Evolutionary conservation across 495 filamentous ascomycete species (phyloP), one percentile per base, ranked within the genome.

Genomic region (Cenococcum geophilum): DNA sequence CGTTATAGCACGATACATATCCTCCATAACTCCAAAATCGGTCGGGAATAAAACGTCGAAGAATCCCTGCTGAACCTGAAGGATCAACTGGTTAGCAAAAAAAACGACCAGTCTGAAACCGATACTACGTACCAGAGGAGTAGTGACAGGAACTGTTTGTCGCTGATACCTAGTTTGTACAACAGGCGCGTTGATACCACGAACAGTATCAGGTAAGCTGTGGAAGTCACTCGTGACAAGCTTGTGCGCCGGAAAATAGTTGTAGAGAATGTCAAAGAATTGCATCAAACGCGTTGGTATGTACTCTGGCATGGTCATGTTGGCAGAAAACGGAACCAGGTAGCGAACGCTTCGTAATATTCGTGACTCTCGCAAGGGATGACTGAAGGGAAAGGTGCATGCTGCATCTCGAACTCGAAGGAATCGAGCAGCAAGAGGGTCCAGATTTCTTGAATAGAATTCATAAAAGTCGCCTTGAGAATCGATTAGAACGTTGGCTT

Each of bases 1-100:
- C 0, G 93, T 98, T 58, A 97, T 79, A 32, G 90, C 91, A 54
- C 87, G 83, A 75, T 98, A 98, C 62, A 97, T 82, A 66, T 88
- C 85, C 72, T 97, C 89, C 72, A 92, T 81, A 42, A 91, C 85
- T 36, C 82, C 78, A 74, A 97, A 99, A 71, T 99, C 86, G 12
- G 92, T 97, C 0, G 93, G 93, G 76, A 99, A 99, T 68, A 99
- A 83, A 72, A 99, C 97, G 73, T 97, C 95, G 67, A 99, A 99
- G 74, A 95, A 96, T 12, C 93, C 95, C 77, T 99, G 95, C 65
- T 96, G 90, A 18, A 97, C 90, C 90, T 95, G 64, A 55, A 27
- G 32, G 18, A 0, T 27, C 8, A 49, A 22, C 21, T 2, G 6
- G 14, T 62, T 59, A 67, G 54, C 45, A 22, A 5, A n/a, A 1